Evolutionary conservation across 768 basidiomycete species (phyloP).

Genomic region (Hortiboletus flavorubellus): DNA sequence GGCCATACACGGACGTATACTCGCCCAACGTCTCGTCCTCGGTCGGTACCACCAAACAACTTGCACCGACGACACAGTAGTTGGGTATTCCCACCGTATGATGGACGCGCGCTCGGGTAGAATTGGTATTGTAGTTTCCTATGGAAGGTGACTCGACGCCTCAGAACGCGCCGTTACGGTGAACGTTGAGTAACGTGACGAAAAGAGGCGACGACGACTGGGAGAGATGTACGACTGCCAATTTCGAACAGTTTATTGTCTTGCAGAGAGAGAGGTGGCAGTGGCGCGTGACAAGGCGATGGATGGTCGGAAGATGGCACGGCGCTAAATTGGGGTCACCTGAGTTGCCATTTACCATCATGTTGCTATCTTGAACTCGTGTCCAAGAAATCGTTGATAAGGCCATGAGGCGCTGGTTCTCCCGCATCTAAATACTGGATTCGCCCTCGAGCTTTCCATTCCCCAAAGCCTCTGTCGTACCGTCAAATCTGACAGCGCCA

Average conservation of each 20-base stretch:
- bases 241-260: conserved; percentile 93
- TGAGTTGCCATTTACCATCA: too few relatives aligned
- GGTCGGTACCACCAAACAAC: conserved; percentile 72
- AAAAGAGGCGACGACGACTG: background rate
- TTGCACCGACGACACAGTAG: conserved; percentile 80
- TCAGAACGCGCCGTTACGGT: conserved; percentile 27
- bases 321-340: conserved; percentile 25
- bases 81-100: conserved; percentile 77
- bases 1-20: conserved; percentile 82
- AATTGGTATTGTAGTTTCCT: conserved; percentile 83
- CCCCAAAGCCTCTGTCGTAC: too few relatives aligned
- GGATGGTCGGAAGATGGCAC: conserved; percentile 42
- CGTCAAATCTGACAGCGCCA: background rate
- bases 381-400: background rate
- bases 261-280: conserved; percentile 19
- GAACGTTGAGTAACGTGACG: background rate
- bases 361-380: too few relatives aligned
- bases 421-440: too few relatives aligned
- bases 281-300: conserved; percentile 25
- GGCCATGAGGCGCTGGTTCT: conserved; percentile 4
- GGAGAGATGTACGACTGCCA: conserved; percentile 69
- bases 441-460: background rate
- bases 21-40: conserved; percentile 78
- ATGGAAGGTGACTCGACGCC: conserved; percentile 85
- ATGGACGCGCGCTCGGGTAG: conserved; percentile 78